Percentiles rank a stretch among this genome's conserved stretches.
These are phyloP conservation scores for Claviceps purpurea DNA, from an alignment of 2,329 filamentous ascomycete species.

Conservation along the genomic window DNA sequence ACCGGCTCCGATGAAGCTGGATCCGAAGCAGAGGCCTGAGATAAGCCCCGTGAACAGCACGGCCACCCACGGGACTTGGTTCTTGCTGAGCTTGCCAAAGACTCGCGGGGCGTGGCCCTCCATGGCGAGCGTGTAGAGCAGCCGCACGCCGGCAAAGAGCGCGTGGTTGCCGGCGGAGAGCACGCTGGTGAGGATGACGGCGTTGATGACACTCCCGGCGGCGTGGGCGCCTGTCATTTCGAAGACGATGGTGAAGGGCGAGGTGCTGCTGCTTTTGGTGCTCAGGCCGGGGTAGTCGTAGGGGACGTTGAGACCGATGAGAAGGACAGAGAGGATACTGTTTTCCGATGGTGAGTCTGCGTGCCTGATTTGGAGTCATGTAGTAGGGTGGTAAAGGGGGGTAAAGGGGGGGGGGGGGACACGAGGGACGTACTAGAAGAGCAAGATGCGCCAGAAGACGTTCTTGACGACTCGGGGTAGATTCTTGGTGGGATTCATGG, in stretches of 20 bases:
- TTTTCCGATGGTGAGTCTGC: neutral
- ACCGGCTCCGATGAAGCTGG: constrained; percentile 51
- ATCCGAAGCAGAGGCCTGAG: constrained; percentile 48
- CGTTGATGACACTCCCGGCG: constrained; percentile 43
- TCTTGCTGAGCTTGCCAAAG: constrained; percentile 28
- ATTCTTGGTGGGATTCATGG: constrained; percentile 45
- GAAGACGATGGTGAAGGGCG: constrained; percentile 44
- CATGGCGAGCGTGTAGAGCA: constrained; percentile 23
- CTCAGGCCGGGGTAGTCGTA: constrained; percentile 30
- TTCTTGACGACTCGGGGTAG: constrained; percentile 51
- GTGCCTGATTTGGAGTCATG: neutral
- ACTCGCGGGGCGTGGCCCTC: constrained; percentile 40
- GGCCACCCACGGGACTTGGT: constrained; percentile 25
- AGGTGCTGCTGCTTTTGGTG: constrained; percentile 21
- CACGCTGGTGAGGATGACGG: constrained; percentile 32
- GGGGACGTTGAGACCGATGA: constrained; percentile 44
- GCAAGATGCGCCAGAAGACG: constrained; percentile 49
- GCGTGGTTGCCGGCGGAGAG: constrained; percentile 25
- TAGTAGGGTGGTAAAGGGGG: neutral
- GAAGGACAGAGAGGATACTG: constrained; percentile 24
- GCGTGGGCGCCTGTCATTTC: constrained; percentile 38
- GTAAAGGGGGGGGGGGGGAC: neutral
- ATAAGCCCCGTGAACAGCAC: constrained; percentile 41
- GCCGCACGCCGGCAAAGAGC: constrained; percentile 20
- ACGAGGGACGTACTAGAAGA: constrained; percentile 27